Percentiles rank a stretch among this genome's conserved stretches.
Conservation (phyloP, 805 yeast genomes). For the Metschnikowia dekortorum region DNA sequence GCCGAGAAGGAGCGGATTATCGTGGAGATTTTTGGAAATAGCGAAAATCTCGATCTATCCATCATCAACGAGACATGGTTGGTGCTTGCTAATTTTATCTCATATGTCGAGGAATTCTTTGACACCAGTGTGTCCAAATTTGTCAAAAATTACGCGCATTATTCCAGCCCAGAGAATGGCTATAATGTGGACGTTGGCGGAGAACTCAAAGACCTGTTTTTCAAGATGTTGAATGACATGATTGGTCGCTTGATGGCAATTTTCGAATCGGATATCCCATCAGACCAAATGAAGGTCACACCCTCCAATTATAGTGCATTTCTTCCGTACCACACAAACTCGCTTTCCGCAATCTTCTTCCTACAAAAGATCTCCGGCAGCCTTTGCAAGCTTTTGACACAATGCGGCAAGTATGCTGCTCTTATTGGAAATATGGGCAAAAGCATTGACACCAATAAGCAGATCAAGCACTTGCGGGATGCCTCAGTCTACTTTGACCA, state of each 20-base stretch:
- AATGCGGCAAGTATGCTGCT: conserved; percentile 29
- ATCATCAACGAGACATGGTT: conserved; percentile 43
- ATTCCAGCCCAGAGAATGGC: conserved; percentile 19
- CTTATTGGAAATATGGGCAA: conserved; percentile 30
- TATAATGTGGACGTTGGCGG: conserved; percentile 29
- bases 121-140: conserved; percentile 28
- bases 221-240: conserved; percentile 23
- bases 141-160: conserved; percentile 35
- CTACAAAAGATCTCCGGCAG: conserved; percentile 25
- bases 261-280: conserved; percentile 25
- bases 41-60: conserved; percentile 39
- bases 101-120: conserved; percentile 30
- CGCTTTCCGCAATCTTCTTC: conserved; percentile 37
- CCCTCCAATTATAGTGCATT: conserved; percentile 34
- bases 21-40: conserved; percentile 31
- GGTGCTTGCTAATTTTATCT: conserved; percentile 33
- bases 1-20: conserved; percentile 26
- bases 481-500: conserved; percentile 32
- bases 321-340: conserved; percentile 38
- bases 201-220: conserved; percentile 23
- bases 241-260: conserved; percentile 23
- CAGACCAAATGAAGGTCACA: conserved; percentile 32
- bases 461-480: conserved; percentile 31
- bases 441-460: conserved; percentile 34
- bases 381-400: conserved; percentile 26